Base-by-base conservation (phyloP, 1,139 yeast species). In the Schizosaccharomyces versatilis region DNA sequence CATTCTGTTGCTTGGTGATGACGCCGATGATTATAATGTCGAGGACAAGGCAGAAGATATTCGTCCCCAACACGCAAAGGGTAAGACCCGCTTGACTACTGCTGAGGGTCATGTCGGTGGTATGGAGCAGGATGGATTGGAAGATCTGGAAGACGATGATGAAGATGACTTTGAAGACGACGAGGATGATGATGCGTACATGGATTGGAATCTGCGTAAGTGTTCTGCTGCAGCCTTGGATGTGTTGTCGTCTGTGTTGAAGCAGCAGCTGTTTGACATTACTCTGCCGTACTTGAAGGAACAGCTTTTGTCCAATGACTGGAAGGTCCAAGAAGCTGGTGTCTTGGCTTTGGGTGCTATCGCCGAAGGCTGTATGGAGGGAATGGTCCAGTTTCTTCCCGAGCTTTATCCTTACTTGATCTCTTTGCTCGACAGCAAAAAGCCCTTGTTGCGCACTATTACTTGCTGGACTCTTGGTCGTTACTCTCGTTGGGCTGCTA, bases 381-480 rank as follows among this genome's bases (percentile, higher is more conserved):
- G 59, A 24, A 79, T 88, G 15, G 69, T 79, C 24, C 79, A 78
- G 49, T 83, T 83, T 62, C 70, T 90, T 53, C 94, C 95, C 1
- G 76, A 79, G 14, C 71, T 90, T 55, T 80, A 90, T 40, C 95
- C 95, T 47, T 88, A 81, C 64, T 72, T 90, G 59, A 88, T 86
- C 38, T 85, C 85, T 57, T 74, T 94, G 62, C 69, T 88, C 59
- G 73, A 73, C 56, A 96, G 88, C 66, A 54, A 70, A 12, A 83
- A 86, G 67, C 81, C 95, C 7, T 76, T 94, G 51, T 95, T 90
- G 8, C 75, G 97, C 61, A 94, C 85, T 66, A 90, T 90, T 55
- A 73, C 95, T 0, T 88, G 97, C 69, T 90, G 98, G 98, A 84
- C 97, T 0, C 70, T 90, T 54, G 82, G 95, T 47, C 74, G 97